A percentile compares a stretch with the other conserved stretches of the same genome.
phyloP scores from a whole-genome alignment of 306 rosid species.

The Rubus idaeus region DNA sequence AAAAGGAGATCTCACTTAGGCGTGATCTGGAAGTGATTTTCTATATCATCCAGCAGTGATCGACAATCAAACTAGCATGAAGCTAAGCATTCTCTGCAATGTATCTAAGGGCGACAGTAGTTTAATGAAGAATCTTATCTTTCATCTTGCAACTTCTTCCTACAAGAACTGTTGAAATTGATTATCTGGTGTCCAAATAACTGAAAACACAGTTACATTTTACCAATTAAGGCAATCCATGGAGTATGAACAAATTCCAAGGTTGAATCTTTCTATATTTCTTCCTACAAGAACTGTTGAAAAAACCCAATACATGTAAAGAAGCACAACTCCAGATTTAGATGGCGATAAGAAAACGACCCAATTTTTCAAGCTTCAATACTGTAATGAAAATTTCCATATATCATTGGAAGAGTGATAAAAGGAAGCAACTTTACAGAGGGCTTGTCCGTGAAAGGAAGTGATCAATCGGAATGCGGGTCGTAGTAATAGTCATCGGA shows the following conservation, averaged over 20 bases:
- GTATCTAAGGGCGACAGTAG: constrained; percentile 19
- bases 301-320: background rate
- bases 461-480: constrained; percentile 62
- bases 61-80: constrained; percentile 21
- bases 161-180: constrained; percentile 19
- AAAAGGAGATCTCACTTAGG: constrained; percentile 21
- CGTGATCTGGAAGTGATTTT: constrained; percentile 24
- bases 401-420: too few species aligned
- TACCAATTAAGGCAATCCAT: background rate
- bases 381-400: too few species aligned
- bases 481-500: constrained; percentile 43
- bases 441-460: background rate
- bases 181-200: constrained; percentile 11
- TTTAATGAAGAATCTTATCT: constrained; percentile 20
- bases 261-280: background rate
- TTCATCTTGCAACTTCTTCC: constrained; percentile 30
- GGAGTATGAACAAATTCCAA: constrained; percentile 1
- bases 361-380: too few species aligned
- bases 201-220: constrained; percentile 5
- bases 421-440: constrained; percentile 15
- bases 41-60: constrained; percentile 22
- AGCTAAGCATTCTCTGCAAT: constrained; percentile 22
- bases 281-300: too few species aligned
- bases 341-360: too few species aligned
- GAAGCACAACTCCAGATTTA: too few species aligned